A percentile compares a stretch with the other conserved stretches of the same genome.
phyloP scores from a whole-genome alignment of 805 yeast species.

The Candida andamanensis region DNA sequence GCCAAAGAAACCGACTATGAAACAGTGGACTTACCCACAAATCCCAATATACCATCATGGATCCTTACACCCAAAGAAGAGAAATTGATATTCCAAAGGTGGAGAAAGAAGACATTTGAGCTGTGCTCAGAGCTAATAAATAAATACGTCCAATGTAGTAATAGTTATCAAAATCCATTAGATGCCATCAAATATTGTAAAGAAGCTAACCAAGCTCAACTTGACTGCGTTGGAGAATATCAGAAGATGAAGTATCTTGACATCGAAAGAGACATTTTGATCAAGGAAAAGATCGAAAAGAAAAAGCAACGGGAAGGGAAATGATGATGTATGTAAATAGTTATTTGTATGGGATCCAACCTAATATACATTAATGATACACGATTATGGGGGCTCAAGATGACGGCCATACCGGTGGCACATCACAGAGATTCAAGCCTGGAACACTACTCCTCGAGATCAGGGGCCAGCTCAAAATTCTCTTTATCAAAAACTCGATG shows the following conservation, averaged over 20 bases:
- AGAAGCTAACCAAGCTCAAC: conserved; percentile 51
- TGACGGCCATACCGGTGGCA: too few species aligned
- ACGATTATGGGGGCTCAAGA: too few species aligned
- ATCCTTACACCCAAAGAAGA: conserved; percentile 73
- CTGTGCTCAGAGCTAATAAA: conserved; percentile 66
- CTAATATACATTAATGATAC: too few species aligned
- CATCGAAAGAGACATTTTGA: conserved; percentile 59
- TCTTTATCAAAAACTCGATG: conserved; percentile 37
- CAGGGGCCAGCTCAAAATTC: conserved; percentile 17
- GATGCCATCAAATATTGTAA: conserved; percentile 66
- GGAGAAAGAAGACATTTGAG: conserved; percentile 63
- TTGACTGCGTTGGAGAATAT: conserved; percentile 55
- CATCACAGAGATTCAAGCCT: too few species aligned
- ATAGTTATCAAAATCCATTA: conserved; percentile 48
- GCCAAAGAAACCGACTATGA: conserved; percentile 28
- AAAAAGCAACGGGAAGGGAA: conserved; percentile 2
- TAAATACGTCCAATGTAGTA: conserved; percentile 64
- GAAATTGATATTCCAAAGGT: conserved; percentile 61
- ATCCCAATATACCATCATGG: conserved; percentile 64
- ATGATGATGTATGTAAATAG: conserved; percentile 5
- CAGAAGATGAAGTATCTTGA: conserved; percentile 65
- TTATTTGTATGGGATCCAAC: background rate
- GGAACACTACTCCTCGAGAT: too few species aligned
- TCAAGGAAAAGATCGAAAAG: conserved; percentile 46
- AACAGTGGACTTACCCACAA: conserved; percentile 34